These are phyloP conservation scores for Magnusiomyces suaveolens DNA, from an alignment of 1,139 yeast genomes.

Conservation along the genomic window DNA sequence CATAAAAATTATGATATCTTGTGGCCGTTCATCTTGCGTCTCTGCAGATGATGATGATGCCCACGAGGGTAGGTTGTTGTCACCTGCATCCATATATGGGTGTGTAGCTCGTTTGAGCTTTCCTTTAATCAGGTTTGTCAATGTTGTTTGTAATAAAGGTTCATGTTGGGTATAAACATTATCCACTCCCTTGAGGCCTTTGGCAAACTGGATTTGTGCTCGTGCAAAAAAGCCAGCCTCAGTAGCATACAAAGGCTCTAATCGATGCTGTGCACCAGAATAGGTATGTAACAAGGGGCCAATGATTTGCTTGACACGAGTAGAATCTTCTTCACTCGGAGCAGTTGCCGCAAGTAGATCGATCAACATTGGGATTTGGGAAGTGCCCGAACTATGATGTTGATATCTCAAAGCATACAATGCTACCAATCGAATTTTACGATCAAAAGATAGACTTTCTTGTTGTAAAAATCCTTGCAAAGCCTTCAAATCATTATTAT, in stretches of 20 bases:
- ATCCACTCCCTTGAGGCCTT: constrained; percentile 40
- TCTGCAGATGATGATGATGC: constrained; percentile 19
- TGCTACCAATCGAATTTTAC: constrained; percentile 54
- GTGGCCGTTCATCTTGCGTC: constrained; percentile 36
- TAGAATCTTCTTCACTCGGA: not conserved
- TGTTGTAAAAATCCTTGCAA: constrained; percentile 28
- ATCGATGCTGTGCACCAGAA: constrained; percentile 38
- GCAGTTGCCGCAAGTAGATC: constrained; percentile 4
- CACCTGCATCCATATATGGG: constrained; percentile 42
- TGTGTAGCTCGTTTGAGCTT: constrained; percentile 40
- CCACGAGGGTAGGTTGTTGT: constrained; percentile 21
- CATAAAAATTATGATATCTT: constrained; percentile 70
- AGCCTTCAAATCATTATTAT: constrained; percentile 41
- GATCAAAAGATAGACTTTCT: constrained; percentile 25
- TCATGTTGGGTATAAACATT: constrained; percentile 63
- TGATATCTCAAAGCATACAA: constrained; percentile 67
- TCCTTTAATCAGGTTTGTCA: constrained; percentile 44
- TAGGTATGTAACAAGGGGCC: constrained; percentile 24
- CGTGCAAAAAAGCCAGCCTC: constrained; percentile 34
- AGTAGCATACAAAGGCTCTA: constrained; percentile 38
- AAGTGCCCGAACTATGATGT: constrained; percentile 26
- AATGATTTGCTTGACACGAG: constrained; percentile 10
- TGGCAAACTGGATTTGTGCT: constrained; percentile 36
- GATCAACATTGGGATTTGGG: constrained; percentile 3
- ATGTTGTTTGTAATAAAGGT: constrained; percentile 55